Conservation (phyloP, 805 yeast genomes). For the Candida chauliodis region DNA sequence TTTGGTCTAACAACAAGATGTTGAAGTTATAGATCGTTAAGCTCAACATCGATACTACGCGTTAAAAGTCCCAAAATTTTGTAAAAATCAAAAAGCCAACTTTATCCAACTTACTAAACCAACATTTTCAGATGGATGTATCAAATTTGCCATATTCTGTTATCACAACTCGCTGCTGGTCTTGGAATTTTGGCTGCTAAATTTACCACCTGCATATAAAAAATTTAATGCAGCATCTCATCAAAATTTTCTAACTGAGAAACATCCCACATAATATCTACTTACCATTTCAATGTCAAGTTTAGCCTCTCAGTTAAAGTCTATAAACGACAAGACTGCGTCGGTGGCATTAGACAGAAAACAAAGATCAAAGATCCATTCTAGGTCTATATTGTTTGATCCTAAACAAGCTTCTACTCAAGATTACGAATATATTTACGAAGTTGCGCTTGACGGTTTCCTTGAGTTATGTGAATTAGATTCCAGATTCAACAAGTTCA, state of each 20-base stretch:
- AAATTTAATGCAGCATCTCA: slow-evolving; percentile 3
- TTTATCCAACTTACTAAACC: too few relatives aligned
- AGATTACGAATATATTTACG: slow-evolving; percentile 79
- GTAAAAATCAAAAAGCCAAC: too few relatives aligned
- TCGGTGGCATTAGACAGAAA: slow-evolving; percentile 84
- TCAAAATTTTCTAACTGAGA: neutral
- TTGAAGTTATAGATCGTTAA: too few relatives aligned
- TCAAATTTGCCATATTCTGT: too few relatives aligned
- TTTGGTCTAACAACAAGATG: too few relatives aligned
- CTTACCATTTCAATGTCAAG: slow-evolving; percentile 41
- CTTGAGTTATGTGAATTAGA: slow-evolving; percentile 71
- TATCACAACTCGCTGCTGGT: too few relatives aligned
- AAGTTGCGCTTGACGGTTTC: slow-evolving; percentile 70
- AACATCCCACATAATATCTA: too few relatives aligned
- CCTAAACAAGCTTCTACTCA: slow-evolving; percentile 89
- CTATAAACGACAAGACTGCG: slow-evolving; percentile 58
- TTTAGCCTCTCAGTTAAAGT: slow-evolving; percentile 78
- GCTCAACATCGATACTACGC: too few relatives aligned
- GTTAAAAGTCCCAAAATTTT: too few relatives aligned
- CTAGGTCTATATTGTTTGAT: slow-evolving; percentile 83
- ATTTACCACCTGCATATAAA: slow-evolving; percentile 1
- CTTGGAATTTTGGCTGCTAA: slow-evolving; percentile 7
- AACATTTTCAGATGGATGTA: too few relatives aligned
- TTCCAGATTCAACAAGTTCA: slow-evolving; percentile 68
- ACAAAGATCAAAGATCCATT: slow-evolving; percentile 78